Evolutionary conservation across 1,284 basidiomycete genomes (phyloP), one percentile per base, ranked within the genome.

Genomic region (Ceratobasidium sp.): DNA sequence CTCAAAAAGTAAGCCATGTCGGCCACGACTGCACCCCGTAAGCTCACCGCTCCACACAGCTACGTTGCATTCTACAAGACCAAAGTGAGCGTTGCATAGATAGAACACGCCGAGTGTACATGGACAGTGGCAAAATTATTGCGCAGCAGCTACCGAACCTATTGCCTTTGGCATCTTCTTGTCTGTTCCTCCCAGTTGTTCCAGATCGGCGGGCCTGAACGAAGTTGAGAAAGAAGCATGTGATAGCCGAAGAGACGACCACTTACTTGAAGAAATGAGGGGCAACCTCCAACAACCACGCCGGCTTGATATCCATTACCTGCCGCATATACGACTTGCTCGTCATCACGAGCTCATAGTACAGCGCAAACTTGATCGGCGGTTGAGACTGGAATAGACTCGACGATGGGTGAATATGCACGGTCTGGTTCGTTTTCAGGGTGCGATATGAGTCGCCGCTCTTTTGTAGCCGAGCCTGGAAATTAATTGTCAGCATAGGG

Each of bases 401-500:
- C 5, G 95, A 97, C 1, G 95, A 97, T 0, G 98, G 98, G 82
- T 99, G 98, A 71, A 99, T 93, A 82, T 98, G 94, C 62, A 99
- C 96, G 0, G 96, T 96, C 81, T 97, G 95, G 82, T 92, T 95
- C 19, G 96, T 97, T 85, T 99, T 99, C 79, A 97, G 88, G 15
- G 95, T 97, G 64, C 95, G 89, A 84, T 98, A 98, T 61, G 93
- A 95, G 82, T 96, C 95, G 0, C 95, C 95, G 78, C 93, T 95
- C 84, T 94, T 95, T 83, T 97, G 95, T 61, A 97, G 84, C 80
- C 93, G 90, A 2, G 94, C 95, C 94, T 95, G 79, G 11, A 32
- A 51, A 51, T 51, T 37, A 37, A 29, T 34, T 17, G 32, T 43
- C 3, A 49, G 19, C 19, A 62, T 11, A 56, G 15, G 34, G 6